Evolutionary conservation across 2,329 filamentous ascomycete genomes (phyloP), one percentile per base, ranked within the genome.

Genomic region (Trichoderma sp.): DNA sequence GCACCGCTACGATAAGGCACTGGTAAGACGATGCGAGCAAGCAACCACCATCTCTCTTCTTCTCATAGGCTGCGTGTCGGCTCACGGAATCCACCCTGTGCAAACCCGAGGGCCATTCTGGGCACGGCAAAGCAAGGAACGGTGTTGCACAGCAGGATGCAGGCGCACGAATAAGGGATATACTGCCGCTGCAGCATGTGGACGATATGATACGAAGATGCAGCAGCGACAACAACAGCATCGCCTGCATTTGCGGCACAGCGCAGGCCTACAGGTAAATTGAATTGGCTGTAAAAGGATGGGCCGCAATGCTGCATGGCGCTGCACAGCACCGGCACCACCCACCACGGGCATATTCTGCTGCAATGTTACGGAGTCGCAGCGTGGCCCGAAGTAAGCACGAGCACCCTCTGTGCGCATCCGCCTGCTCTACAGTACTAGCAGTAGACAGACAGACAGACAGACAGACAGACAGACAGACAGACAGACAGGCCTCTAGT

Each of bases 241-340:
- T 16, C 43, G 39, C 59, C 59, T 43, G 26, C 28, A 61, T n/a
- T 14, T 54, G 52, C 52, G 28, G 52, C 18, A 28, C 26, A 32
- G 16, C 14, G 18, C 39, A 43, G 39, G 16, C 16, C 39, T 18
- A 43, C 39, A 43, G 18, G 32, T 14, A 34, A 34, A 13, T 13
- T 34, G 32, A 34, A 34, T 13, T 13, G 4, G 13, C 32, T 34
- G 32, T 13, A 34, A 34, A 34, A 34, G 32, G 32, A 34, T 34
- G 18, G 39, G 16, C 39, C 39, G 39, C 39, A 43, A 43, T 21
- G 32, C 56, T 59, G 28, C 46, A 39, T 26, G 37, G 30, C 1
- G 21, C 43, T 66, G 39, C 39, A 43, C 18, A 16, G 64, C 64
- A 66, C 52, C 37, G 61, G 34, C 61, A 55, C 61, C 61, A 65